Base-by-base conservation (phyloP, 495 filamentous ascomycete species). In the Durotheca rogersii region DNA sequence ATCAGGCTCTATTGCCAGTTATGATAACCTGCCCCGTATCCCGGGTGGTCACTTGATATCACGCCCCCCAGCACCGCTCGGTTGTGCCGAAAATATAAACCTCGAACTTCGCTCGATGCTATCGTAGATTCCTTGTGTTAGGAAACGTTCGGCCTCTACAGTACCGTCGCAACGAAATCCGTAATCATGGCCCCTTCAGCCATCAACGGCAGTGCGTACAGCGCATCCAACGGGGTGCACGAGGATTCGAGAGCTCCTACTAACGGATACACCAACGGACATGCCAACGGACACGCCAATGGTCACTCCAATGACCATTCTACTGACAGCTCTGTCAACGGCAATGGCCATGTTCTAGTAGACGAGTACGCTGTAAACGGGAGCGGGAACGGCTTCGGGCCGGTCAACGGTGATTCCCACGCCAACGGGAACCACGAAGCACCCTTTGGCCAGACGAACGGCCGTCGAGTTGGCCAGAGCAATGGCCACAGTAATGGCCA, bases 171-270 rank as follows among this genome's bases (percentile, higher is more conserved):
- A 68, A 60, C 56, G 53, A 59, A 53, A 58, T 51, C 51, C 50
- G 40, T 58, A 55, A 48, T 38, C 56, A 74, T 74, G 71, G 65
- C 71, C 44, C 71, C 71, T 47, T 70, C 67, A 47, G 71, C 70
- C 58, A 62, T 68, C 15, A 71, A 64, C 39, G 65, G 67, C 33
- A 66, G 69, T 57, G 65, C 54, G 58, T 67, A 70, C 27, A 54
- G 62, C 49, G 62, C 60, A 51, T 47, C 56, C 39, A 64, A 61
- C 53, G 48, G 60, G 47, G 47, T 47, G 33, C 41, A 58, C 37
- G 56, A 60, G 31, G 55, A 50, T 53, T 51, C 53, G 50, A 60
- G 40, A 45, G 49, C 60, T 51, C 65, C 68, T 52, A 62, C 61
- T 38, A 67, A 68, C 48, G 67, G 64, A 23, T 64, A 72, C 43